Base-by-base conservation (phyloP, 257 asterid species). In the Agastache rugosa region DNA sequence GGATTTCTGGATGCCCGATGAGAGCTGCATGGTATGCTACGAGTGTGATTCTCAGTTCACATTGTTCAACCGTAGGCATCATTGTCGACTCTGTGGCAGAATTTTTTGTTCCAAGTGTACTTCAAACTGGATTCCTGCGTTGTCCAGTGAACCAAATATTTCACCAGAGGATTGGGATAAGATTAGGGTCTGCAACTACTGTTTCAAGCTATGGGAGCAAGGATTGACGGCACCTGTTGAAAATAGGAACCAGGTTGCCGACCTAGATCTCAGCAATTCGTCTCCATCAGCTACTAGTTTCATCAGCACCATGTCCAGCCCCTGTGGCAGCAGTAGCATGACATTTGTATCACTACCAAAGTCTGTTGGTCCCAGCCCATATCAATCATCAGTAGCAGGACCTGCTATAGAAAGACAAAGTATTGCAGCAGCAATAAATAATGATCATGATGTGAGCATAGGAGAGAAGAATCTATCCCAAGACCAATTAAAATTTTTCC, bases 1-100 rank as follows among this genome's bases (percentile, higher is more conserved):
- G 89, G 98, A 90, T 77, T 93, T 93, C 65, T 93, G 98, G 98
- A 93, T 93, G 98, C 98, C 98, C 63, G 98, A 93, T 68, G 83
- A 90, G 82, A 93, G 97, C 77, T 93, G 98, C 85, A 85, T 85
- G 85, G 97, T 93, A 59, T 93, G 98, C 87, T 93, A 93, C 77
- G 96, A 90, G 41, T 93, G 98, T 75, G 98, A 93, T 84, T 79
- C 90, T 0, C 88, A 86, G 59, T 93, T 93, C 86, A 85, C 88
- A 8, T 85, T 89, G 83, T 79, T 90, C 67, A 93, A 93, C 84
- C 86, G 98, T 62, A 89, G 96, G 87, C 98, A 93, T 82, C 98
- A 93, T 62, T 93, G 98, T 78, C 89, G 98, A 35, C 88, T 83
- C 71, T 93, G 98, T 66, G 98, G 97, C 44, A 69, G 97, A 50